Percentiles rank a stretch among this genome's conserved stretches.
Evolutionary conservation across 768 basidiomycete genomes (phyloP).

Genomic region (Trametes cubensis): DNA sequence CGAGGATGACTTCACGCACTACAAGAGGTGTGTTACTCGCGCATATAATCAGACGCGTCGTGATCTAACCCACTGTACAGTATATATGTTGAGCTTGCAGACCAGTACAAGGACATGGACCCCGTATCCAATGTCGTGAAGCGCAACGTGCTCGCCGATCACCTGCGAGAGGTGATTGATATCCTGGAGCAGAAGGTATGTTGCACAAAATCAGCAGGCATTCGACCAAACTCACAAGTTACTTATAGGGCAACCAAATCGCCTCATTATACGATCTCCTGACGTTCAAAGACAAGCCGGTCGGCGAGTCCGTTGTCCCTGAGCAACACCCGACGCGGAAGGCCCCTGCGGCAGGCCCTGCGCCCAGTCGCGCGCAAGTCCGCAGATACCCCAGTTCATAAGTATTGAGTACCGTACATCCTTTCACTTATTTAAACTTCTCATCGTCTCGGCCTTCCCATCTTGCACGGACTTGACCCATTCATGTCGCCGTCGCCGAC

Average conservation of each 20-base stretch:
- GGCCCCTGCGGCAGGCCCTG: background rate
- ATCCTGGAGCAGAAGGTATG: slow-evolving; percentile 86
- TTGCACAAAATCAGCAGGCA: too few relatives aligned
- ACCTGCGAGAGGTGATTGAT: slow-evolving; percentile 90
- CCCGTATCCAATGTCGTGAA: slow-evolving; percentile 79
- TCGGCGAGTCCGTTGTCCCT: slow-evolving; percentile 16
- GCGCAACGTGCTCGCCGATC: slow-evolving; percentile 84
- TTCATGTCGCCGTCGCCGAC: background rate
- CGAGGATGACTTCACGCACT: slow-evolving; percentile 94
- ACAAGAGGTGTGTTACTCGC: slow-evolving; percentile 72
- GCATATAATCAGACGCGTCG: background rate
- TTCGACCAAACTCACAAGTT: background rate
- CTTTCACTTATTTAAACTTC: background rate
- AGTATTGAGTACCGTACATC: background rate
- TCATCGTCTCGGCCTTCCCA: background rate
- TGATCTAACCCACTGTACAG: slow-evolving; percentile 42
- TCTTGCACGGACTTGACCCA: slow-evolving; percentile 3
- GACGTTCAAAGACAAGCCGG: slow-evolving; percentile 70
- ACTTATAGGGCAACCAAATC: slow-evolving; percentile 86
- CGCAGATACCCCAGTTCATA: slow-evolving; percentile 17
- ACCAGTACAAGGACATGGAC: slow-evolving; percentile 91
- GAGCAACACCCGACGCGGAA: background rate
- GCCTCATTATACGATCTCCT: slow-evolving; percentile 87
- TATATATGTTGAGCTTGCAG: slow-evolving; percentile 87
- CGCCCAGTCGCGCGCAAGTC: background rate